phyloP scores from a whole-genome alignment of 2,329 filamentous ascomycete genomes.

The Talaromyces sp. region DNA sequence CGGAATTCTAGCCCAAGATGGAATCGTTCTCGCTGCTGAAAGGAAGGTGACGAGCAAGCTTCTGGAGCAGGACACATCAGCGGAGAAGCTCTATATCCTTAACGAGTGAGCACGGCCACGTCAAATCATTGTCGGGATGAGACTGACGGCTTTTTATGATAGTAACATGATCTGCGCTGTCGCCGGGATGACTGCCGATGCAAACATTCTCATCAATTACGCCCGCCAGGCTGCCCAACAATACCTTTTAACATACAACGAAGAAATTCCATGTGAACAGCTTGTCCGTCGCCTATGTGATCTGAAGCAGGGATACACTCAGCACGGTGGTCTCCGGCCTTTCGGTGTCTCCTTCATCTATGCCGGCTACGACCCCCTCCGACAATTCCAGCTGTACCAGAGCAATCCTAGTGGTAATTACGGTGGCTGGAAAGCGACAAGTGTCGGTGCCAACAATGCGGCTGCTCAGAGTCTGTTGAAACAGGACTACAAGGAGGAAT shows the following conservation, averaged over 20 bases:
- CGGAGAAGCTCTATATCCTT: conserved; percentile 98
- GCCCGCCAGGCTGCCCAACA: conserved; percentile 93
- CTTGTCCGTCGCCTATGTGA: conserved; percentile 95
- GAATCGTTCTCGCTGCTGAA: conserved; percentile 96
- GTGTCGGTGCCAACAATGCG: conserved; percentile 95
- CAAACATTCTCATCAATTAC: conserved; percentile 99
- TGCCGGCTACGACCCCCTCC: conserved; percentile 91
- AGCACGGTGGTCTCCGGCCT: conserved; percentile 94
- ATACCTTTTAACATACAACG: conserved; percentile 98
- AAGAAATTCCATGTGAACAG: conserved; percentile 99
- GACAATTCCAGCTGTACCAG: conserved; percentile 98
- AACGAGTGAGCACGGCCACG: conserved; percentile 69
- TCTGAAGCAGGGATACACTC: conserved; percentile 98
- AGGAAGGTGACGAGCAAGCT: conserved; percentile 99
- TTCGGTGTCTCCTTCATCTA: conserved; percentile 99
- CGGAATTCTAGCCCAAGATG: conserved; percentile 95
- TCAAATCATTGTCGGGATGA: not conserved
- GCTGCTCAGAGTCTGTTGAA: conserved; percentile 95
- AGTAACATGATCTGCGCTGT: conserved; percentile 99
- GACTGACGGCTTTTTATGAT: conserved; percentile 10
- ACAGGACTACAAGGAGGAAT: conserved; percentile 99
- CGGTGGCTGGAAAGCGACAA: conserved; percentile 98
- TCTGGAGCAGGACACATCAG: conserved; percentile 97
- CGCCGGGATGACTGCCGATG: conserved; percentile 97
- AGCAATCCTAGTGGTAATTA: conserved; percentile 99